Evolutionary conservation across 2,329 filamentous ascomycete species (phyloP).

Genomic region (Claviceps africana): DNA sequence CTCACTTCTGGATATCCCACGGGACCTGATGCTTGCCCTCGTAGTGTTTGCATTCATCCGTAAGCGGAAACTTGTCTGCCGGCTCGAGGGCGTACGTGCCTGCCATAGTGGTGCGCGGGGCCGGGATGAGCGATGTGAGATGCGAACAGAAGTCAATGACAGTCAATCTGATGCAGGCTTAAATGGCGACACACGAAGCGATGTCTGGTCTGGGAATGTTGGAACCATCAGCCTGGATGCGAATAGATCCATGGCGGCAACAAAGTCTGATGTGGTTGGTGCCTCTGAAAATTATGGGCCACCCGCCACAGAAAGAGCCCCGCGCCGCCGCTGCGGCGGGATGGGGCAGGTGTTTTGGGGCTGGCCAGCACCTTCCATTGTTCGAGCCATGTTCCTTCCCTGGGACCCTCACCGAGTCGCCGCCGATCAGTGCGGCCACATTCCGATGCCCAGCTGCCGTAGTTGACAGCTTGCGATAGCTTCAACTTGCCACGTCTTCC

Average conservation of each 20-base stretch:
- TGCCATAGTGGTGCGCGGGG: slow-evolving; percentile 1
- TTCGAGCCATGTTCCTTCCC: too few relatives aligned
- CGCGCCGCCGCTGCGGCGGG: background rate
- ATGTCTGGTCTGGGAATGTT: too few relatives aligned
- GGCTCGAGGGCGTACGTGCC: slow-evolving; percentile 23
- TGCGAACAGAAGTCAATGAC: too few relatives aligned
- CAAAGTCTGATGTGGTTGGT: too few relatives aligned
- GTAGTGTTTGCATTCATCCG: slow-evolving; percentile 64
- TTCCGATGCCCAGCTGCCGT: too few relatives aligned
- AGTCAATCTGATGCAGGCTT: background rate
- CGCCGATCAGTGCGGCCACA: too few relatives aligned
- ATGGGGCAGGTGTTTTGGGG: too few relatives aligned
- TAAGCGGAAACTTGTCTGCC: slow-evolving; percentile 35
- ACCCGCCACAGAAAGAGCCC: background rate
- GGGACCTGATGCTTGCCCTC: slow-evolving; percentile 56
- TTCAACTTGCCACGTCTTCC: background rate
- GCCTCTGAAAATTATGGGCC: background rate
- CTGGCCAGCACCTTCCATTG: too few relatives aligned
- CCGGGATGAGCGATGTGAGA: background rate
- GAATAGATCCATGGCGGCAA: background rate
- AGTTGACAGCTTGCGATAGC: background rate
- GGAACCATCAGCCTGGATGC: too few relatives aligned
- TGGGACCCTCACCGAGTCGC: too few relatives aligned
- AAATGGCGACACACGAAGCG: too few relatives aligned
- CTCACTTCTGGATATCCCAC: slow-evolving; percentile 70